Evolutionary conservation across 2,329 filamentous ascomycete species (phyloP).

Genomic region (Beauveria medogensis): DNA sequence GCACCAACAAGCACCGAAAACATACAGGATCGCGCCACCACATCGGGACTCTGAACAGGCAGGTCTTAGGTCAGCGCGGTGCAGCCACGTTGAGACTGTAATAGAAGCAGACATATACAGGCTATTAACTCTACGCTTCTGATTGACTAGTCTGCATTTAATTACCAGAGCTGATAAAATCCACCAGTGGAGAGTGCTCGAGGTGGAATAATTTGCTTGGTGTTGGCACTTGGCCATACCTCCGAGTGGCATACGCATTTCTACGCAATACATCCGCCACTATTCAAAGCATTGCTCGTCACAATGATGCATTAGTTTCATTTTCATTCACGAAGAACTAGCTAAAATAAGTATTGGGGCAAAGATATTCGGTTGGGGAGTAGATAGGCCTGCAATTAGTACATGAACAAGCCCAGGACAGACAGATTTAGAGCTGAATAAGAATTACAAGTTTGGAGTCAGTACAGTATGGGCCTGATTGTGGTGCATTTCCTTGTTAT

Average conservation of each 20-base stretch:
- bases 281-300: too few species aligned
- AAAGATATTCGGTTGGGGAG: too few species aligned
- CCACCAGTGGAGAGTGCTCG: too few species aligned
- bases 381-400: too few species aligned
- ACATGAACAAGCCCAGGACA: too few species aligned
- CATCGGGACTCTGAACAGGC: not conserved
- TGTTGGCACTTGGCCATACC: too few species aligned
- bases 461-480: not conserved
- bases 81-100: not conserved
- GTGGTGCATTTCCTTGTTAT: not conserved
- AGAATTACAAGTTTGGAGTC: not conserved
- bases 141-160: not conserved
- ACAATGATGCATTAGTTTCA: too few species aligned
- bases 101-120: not conserved
- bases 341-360: too few species aligned
- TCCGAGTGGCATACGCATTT: too few species aligned
- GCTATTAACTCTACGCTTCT: not conserved
- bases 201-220: too few species aligned
- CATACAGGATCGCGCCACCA: not conserved
- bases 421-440: not conserved
- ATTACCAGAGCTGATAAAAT: not conserved
- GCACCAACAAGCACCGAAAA: not conserved
- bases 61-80: not conserved
- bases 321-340: too few species aligned
- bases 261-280: too few species aligned